Evolutionary conservation across 768 basidiomycete genomes (phyloP), one percentile per base, ranked within the genome.

Genomic region (Amanita fuliginea): DNA sequence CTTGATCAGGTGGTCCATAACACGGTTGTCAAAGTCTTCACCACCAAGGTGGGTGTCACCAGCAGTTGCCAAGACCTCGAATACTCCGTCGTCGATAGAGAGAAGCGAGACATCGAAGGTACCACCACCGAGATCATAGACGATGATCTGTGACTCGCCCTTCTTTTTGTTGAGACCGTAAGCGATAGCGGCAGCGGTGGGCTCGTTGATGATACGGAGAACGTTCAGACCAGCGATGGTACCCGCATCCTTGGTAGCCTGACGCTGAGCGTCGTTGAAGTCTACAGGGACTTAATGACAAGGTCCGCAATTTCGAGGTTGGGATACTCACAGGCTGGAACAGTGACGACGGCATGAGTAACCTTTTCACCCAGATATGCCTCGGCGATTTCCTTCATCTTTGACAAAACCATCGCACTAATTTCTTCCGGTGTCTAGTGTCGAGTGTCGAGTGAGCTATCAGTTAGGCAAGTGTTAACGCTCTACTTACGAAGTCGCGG

Each of bases 371-470:
- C 93, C 52, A 98, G 86, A 70, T 95, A 97, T 14, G 93, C 87
- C 76, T 97, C 95, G 51, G 95, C 95, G 22, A 92, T 98, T 74
- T 98, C 95, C 78, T 96, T 97, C 95, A 98, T 97, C 77, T 97
- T 98, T 53, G 67, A 72, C 49, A 98, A 74, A 59, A 98, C 77
- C 95, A 97, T 98, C 51, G 95, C 93, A 37, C 83, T 87, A 57
- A 98, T 81, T 70, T 96, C 92, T 66, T 95, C 93, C 6, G 93
- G 87, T 0, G 89, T 83, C 90, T 92, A 14, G n/a, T 52, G 18
- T 36, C 42, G 33, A 14, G n/a, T 52, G 18, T 36, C 42, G 33
- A 42, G 33, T 46, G 51, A 34, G 32, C n/a, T n/a, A n/a, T n/a
- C n/a, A n/a, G n/a, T n/a, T n/a, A n/a, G n/a, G n/a, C n/a, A n/a